A percentile compares a stretch with the other conserved stretches of the same genome.
Evolutionary conservation across 2,329 filamentous ascomycete genomes (phyloP).

Genomic region (Aspergillus spinulosporus): DNA sequence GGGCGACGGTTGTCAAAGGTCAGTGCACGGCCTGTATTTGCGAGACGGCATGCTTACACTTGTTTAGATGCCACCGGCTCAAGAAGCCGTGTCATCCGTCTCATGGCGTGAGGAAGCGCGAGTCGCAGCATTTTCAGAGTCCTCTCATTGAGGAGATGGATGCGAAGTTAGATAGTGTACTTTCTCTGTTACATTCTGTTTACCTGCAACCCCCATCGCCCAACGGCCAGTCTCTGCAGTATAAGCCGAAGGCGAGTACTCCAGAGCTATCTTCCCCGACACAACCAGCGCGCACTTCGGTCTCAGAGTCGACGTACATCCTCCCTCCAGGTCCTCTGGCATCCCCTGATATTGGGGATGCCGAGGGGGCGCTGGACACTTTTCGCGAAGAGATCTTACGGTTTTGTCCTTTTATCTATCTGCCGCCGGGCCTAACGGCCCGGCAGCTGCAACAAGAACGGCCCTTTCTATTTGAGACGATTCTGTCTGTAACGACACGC

Average conservation of each 20-base stretch:
- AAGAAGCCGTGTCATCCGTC: slow-evolving; percentile 6
- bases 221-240: too few species aligned
- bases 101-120: neutral
- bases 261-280: neutral
- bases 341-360: neutral
- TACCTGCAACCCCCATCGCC: neutral
- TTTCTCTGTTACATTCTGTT: neutral
- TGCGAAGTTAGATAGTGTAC: slow-evolving; percentile 1
- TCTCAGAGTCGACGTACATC: neutral
- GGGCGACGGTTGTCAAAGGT: slow-evolving; percentile 6
- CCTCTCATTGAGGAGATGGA: slow-evolving; percentile 4
- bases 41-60: neutral
- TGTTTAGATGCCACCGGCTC: slow-evolving; percentile 8
- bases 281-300: neutral
- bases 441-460: slow-evolving; percentile 1
- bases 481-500: neutral
- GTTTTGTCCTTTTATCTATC: neutral
- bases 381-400: slow-evolving; percentile 6
- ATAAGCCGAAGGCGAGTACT: too few species aligned
- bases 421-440: neutral
- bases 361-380: neutral
- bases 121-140: neutral
- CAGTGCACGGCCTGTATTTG: neutral
- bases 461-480: slow-evolving; percentile 4
- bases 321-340: neutral